Conservation (phyloP, 108 stramenopile genomes). For the Mediolabrus comicus region DNA sequence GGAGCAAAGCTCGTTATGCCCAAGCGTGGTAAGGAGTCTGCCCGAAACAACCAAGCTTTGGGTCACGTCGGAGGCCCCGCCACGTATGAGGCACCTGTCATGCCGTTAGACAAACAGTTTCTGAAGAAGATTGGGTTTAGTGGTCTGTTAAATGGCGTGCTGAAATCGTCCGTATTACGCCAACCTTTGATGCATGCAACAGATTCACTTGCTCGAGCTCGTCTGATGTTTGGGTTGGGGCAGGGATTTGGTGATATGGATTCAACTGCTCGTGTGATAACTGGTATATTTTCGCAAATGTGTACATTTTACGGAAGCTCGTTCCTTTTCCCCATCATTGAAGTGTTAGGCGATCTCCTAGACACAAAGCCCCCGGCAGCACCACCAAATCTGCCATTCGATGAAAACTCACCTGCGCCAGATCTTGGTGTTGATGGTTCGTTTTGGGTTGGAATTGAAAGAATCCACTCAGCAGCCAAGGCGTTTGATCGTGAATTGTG, state of each 20-base stretch:
- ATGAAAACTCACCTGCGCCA: constrained; percentile 75
- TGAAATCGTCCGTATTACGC: constrained; percentile 78
- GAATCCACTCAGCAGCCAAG: constrained; percentile 82
- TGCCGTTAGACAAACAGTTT: constrained; percentile 65
- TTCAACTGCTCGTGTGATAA: constrained; percentile 76
- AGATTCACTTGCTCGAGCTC: constrained; percentile 81
- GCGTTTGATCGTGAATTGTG: constrained; percentile 85
- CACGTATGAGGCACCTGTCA: constrained; percentile 69
- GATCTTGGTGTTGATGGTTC: constrained; percentile 77
- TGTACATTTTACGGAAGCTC: constrained; percentile 77
- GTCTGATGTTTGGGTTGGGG: constrained; percentile 80
- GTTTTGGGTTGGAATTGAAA: constrained; percentile 84
- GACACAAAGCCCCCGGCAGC: constrained; percentile 57
- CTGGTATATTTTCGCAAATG: constrained; percentile 82
- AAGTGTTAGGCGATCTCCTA: constrained; percentile 67
- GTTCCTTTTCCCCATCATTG: constrained; percentile 80
- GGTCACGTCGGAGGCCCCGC: constrained; percentile 63
- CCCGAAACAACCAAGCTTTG: constrained; percentile 23
- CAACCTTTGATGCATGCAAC: constrained; percentile 84
- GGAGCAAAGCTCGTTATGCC: constrained; percentile 41
- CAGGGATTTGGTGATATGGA: constrained; percentile 59
- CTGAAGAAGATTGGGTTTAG: constrained; percentile 61
- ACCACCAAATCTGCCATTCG: constrained; percentile 77
- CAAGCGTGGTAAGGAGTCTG: constrained; percentile 10
- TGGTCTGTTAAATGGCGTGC: constrained; percentile 66